A percentile compares a stretch with the other conserved stretches of the same genome.
Conservation (phyloP, 2,329 filamentous ascomycete species). For the Stachybotrys elegans region DNA sequence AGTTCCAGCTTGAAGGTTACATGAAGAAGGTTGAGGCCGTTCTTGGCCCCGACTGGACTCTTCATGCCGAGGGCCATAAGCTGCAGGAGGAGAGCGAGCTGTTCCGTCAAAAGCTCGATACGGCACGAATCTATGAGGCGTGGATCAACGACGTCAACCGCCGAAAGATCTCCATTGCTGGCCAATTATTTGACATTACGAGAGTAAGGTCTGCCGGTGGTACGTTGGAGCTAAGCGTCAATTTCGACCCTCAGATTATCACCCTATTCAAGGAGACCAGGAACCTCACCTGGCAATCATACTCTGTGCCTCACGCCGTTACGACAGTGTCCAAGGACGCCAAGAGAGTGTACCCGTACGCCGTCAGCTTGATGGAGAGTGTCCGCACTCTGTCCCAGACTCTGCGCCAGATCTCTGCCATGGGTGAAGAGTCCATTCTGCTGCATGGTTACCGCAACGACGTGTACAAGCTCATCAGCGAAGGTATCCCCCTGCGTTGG, state of each 20-base stretch:
- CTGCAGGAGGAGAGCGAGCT: slow-evolving; percentile 85
- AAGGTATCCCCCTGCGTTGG: slow-evolving; percentile 89
- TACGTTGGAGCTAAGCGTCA: slow-evolving; percentile 81
- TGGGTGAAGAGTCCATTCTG: slow-evolving; percentile 83
- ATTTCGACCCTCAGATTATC: slow-evolving; percentile 96
- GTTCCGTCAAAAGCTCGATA: slow-evolving; percentile 95
- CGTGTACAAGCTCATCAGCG: slow-evolving; percentile 74
- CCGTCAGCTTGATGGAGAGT: slow-evolving; percentile 97
- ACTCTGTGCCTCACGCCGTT: slow-evolving; percentile 87
- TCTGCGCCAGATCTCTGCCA: slow-evolving; percentile 72
- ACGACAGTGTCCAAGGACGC: slow-evolving; percentile 97
- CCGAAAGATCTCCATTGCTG: slow-evolving; percentile 85
- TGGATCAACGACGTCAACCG: slow-evolving; percentile 90
- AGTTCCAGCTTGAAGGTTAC: slow-evolving; percentile 89
- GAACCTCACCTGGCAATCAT: slow-evolving; percentile 92
- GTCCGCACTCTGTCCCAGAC: slow-evolving; percentile 92
- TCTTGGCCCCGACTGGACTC: slow-evolving; percentile 86
- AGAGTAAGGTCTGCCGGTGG: slow-evolving; percentile 89
- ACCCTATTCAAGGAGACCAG: slow-evolving; percentile 97
- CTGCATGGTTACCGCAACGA: slow-evolving; percentile 90
- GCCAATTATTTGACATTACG: slow-evolving; percentile 83
- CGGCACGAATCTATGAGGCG: slow-evolving; percentile 86
- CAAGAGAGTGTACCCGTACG: slow-evolving; percentile 97
- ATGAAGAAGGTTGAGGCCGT: slow-evolving; percentile 99
- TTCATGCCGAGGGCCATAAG: slow-evolving; percentile 93